These are phyloP conservation scores for Ustilago nuda DNA, from an alignment of 1,284 basidiomycete species.

Conservation along the genomic window DNA sequence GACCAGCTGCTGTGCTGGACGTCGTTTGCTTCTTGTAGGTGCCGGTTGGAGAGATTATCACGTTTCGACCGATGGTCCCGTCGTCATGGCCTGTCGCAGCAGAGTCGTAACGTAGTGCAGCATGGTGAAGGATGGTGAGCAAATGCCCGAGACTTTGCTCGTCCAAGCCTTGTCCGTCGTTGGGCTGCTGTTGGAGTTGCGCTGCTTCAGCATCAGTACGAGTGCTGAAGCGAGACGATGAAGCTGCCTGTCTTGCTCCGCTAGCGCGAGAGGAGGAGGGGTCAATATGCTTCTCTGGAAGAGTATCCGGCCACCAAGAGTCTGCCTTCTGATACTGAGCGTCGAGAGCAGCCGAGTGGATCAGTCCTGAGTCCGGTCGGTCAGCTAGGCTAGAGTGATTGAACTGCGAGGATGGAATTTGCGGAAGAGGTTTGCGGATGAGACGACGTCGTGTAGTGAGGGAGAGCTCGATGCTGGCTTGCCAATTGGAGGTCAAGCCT, in stretches of 20 bases:
- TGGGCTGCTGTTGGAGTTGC: not conserved
- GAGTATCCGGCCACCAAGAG: conserved; percentile 50
- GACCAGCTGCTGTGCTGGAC: not conserved
- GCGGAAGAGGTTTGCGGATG: conserved; percentile 61
- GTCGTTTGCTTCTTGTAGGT: conserved; percentile 38
- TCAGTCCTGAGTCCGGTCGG: conserved; percentile 1
- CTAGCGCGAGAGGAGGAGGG: conserved; percentile 1
- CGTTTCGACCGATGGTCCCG: conserved; percentile 26
- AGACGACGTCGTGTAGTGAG: conserved; percentile 57
- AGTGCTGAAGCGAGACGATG: not conserved
- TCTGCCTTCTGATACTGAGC: conserved; percentile 27
- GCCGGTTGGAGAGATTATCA: conserved; percentile 30
- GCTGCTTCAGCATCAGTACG: not conserved
- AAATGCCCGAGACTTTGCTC: conserved; percentile 47
- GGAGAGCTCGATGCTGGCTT: conserved; percentile 53
- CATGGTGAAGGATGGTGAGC: conserved; percentile 44
- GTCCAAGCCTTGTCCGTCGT: conserved; percentile 40
- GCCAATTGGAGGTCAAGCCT: conserved; percentile 46
- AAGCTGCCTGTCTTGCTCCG: not conserved
- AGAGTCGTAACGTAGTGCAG: conserved; percentile 28
- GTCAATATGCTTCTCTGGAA: conserved; percentile 22
- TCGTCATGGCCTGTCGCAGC: conserved; percentile 3
- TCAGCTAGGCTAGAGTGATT: not conserved
- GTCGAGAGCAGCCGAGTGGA: conserved; percentile 31
- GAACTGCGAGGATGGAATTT: conserved; percentile 32